Conservation (phyloP, 2,329 filamentous ascomycete genomes). For the Albifimbria verrucaria region DNA sequence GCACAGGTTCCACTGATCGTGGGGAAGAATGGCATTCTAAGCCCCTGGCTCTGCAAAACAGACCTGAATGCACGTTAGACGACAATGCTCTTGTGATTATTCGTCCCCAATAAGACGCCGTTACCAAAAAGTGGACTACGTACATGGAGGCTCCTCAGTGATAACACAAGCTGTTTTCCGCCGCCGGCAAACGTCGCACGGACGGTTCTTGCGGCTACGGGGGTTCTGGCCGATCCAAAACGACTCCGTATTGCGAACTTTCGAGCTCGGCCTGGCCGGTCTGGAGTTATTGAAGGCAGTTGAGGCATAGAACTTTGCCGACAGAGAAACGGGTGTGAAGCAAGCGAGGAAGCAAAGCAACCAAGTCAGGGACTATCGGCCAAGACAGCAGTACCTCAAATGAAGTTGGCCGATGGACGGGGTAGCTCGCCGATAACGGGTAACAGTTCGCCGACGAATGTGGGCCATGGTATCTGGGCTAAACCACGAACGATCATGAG, state of each 20-base stretch:
- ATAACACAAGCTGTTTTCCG: slow-evolving; percentile 47
- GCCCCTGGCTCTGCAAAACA: slow-evolving; percentile 31
- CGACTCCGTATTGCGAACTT: slow-evolving; percentile 39
- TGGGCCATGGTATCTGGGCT: too few species aligned
- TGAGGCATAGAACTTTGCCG: background rate
- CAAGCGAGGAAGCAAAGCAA: too few species aligned
- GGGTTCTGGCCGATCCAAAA: slow-evolving; percentile 35
- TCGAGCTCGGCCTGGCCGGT: slow-evolving; percentile 14
- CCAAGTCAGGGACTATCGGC: too few species aligned
- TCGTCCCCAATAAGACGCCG: background rate
- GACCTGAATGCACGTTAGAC: slow-evolving; percentile 15
- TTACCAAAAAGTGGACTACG: slow-evolving; percentile 11
- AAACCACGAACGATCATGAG: too few species aligned
- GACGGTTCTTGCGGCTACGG: slow-evolving; percentile 43
- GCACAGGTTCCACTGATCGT: slow-evolving; percentile 9
- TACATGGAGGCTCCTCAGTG: slow-evolving; percentile 40
- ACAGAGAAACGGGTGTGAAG: too few species aligned
- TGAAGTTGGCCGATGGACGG: too few species aligned
- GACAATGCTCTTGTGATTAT: background rate
- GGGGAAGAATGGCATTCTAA: slow-evolving; percentile 29
- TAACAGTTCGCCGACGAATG: too few species aligned
- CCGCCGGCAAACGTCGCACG: slow-evolving; percentile 41
- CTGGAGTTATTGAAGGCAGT: background rate
- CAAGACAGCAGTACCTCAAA: too few species aligned
- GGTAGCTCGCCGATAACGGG: too few species aligned